phyloP scores from a whole-genome alignment of 2,329 filamentous ascomycete species.

The Nemania sp. region DNA sequence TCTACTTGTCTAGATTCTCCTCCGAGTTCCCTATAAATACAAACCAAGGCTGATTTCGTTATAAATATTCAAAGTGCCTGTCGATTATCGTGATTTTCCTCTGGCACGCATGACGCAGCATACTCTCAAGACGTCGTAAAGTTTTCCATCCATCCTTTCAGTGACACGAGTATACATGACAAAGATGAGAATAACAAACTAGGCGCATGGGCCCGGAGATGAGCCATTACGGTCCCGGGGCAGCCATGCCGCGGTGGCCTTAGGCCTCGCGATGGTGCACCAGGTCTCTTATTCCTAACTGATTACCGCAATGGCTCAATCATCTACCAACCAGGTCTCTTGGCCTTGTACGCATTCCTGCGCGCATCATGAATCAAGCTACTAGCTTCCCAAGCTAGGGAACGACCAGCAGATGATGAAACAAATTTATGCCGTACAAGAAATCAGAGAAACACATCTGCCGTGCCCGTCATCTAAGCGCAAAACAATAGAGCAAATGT shows the following conservation, averaged over 20 bases:
- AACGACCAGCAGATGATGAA: background rate
- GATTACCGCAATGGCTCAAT: background rate
- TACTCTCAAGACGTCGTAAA: no score
- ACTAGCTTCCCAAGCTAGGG: background rate
- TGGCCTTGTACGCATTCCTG: background rate
- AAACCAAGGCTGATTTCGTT: no score
- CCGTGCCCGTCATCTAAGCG: constrained; percentile 18
- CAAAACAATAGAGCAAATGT: constrained; percentile 21
- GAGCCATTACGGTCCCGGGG: background rate
- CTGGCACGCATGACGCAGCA: no score
- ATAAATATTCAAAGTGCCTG: no score
- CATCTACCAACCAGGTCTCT: background rate
- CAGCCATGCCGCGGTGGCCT: background rate
- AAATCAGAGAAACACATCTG: constrained; percentile 4
- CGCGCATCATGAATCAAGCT: background rate
- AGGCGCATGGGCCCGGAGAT: background rate
- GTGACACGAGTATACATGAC: no score
- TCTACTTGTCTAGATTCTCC: no score
- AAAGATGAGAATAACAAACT: no score
- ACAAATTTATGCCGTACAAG: constrained; percentile 14
- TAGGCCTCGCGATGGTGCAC: background rate
- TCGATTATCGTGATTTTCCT: no score
- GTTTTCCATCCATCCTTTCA: no score
- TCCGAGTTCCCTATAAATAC: no score
- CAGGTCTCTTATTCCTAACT: constrained; percentile 10